Evolutionary conservation across 2,329 filamentous ascomycete species (phyloP).

Genomic region (Beauveria caledonica): DNA sequence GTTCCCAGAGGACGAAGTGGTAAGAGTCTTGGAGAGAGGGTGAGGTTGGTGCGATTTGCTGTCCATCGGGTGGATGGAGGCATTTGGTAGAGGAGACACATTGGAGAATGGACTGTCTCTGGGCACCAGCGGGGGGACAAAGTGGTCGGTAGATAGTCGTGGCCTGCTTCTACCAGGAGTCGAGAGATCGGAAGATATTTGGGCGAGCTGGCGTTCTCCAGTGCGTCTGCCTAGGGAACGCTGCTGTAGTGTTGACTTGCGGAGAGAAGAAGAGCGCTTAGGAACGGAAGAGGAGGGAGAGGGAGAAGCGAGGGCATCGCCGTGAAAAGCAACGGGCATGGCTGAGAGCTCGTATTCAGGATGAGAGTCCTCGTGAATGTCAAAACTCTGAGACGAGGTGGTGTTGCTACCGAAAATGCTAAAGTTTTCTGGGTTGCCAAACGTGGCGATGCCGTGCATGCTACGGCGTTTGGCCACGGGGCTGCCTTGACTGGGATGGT

Average conservation of each 20-base stretch:
- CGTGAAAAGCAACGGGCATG: slow-evolving; percentile 20
- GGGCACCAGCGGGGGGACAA: slow-evolving; percentile 52
- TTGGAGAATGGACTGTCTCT: slow-evolving; percentile 58
- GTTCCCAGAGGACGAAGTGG: slow-evolving; percentile 76
- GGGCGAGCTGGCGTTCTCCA: slow-evolving; percentile 47
- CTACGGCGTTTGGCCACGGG: slow-evolving; percentile 88
- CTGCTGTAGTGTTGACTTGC: slow-evolving; percentile 83
- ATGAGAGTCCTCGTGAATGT: slow-evolving; percentile 41
- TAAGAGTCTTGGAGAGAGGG: slow-evolving; percentile 78
- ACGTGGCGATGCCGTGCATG: slow-evolving; percentile 63
- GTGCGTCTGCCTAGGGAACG: slow-evolving; percentile 57
- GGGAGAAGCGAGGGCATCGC: slow-evolving; percentile 36
- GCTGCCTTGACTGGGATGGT: slow-evolving; percentile 69
- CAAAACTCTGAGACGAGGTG: slow-evolving; percentile 37
- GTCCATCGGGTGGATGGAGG: slow-evolving; percentile 44
- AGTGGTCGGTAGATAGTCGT: slow-evolving; percentile 72
- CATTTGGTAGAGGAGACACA: slow-evolving; percentile 42
- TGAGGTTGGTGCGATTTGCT: slow-evolving; percentile 53
- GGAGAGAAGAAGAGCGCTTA: slow-evolving; percentile 66
- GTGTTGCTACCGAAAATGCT: slow-evolving; percentile 65
- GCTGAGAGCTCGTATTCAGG: slow-evolving; percentile 46
- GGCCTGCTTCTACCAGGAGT: slow-evolving; percentile 56
- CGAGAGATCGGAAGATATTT: slow-evolving; percentile 43
- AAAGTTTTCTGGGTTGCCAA: slow-evolving; percentile 49
- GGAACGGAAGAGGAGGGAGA: slow-evolving; percentile 47